Evolutionary conservation across 352 stramenopile genomes (phyloP), one percentile per base, ranked within the genome.

Genomic region (Phytophthora citrophthora): DNA sequence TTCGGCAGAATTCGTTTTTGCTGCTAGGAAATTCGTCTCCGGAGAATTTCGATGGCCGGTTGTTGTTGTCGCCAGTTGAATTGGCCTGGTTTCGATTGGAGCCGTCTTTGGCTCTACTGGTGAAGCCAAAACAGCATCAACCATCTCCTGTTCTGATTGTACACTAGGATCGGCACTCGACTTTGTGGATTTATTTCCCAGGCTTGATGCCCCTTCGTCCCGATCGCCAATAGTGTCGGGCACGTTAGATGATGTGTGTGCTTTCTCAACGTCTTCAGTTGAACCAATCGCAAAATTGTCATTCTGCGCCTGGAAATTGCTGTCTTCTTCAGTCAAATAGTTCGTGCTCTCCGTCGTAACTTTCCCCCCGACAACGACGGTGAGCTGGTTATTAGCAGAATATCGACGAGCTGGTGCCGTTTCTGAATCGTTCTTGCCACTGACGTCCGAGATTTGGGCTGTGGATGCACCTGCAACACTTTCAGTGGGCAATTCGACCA

Each of bases 351-450:
- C 24, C 1, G 45, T 18, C 6, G 27, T 24, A 50, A 49, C 5
- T 38, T 61, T 46, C 10, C 36, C 64, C 18, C 67, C 47, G 7
- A 74, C 54, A 54, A 64, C 53, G 23, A 75, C 59, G n/a, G 59
- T 72, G 20, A 77, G 55, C 13, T 64, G 48, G 23, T 76, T 68
- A 2, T 68, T 72, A 44, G 47, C 55, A 11, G 55, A 72, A 53
- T 72, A 72, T 34, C 55, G 51, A 18, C 55, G 67, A 20, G 47
- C 34, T 58, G 45, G 26, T 38, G n/a, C 24, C 27, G 23, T 32
- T 8, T n/a, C 34, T 49, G 50, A 46, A 24, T 52, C n/a, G 8
- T 32, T 13, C 34, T 56, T 47, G 6, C 4, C 49, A 34, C 40
- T 46, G 27, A 13, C 32, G 20, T n/a, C 2, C 11, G 36, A 4